Evolutionary conservation across 495 filamentous ascomycete genomes (phyloP).

Genomic region (Penicillium samsonianum): DNA sequence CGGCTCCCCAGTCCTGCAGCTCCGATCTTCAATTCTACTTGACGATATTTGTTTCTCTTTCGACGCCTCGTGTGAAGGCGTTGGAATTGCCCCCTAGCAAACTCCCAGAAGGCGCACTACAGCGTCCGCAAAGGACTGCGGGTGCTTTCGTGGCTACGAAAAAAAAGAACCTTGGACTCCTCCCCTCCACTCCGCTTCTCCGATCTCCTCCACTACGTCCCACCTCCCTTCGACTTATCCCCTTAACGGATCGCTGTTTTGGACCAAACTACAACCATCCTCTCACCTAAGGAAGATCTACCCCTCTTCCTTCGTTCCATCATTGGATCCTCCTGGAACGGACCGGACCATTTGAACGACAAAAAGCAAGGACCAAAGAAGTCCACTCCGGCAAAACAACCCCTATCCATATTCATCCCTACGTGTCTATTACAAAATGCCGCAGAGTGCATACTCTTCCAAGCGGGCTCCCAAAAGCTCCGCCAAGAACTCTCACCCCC

Average conservation of each 20-base stretch:
- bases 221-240: slow-evolving; percentile 8
- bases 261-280: background rate
- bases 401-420: background rate
- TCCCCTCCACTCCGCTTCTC: slow-evolving; percentile 19
- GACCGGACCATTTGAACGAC: background rate
- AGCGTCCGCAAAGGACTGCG: slow-evolving; percentile 40
- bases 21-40: slow-evolving; percentile 72
- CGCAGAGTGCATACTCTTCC: slow-evolving; percentile 34
- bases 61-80: slow-evolving; percentile 47
- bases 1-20: slow-evolving; percentile 77
- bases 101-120: slow-evolving; percentile 45
- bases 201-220: slow-evolving; percentile 18
- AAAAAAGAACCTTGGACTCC: slow-evolving; percentile 20
- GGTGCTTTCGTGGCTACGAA: slow-evolving; percentile 38
- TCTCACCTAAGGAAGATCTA: slow-evolving; percentile 1
- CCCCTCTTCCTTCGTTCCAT: slow-evolving; percentile 5
- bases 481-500: slow-evolving; percentile 28
- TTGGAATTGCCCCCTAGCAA: slow-evolving; percentile 52
- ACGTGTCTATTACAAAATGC: slow-evolving; percentile 27
- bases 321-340: slow-evolving; percentile 13
- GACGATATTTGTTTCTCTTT: slow-evolving; percentile 73
- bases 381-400: background rate
- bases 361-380: slow-evolving; percentile 4
- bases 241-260: slow-evolving; percentile 13
- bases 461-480: slow-evolving; percentile 35